Evolutionary conservation across 176 grass and related monocot species (phyloP), one percentile per base, ranked within the genome.

Genomic region (Rhipidocladum racemiflorum): DNA sequence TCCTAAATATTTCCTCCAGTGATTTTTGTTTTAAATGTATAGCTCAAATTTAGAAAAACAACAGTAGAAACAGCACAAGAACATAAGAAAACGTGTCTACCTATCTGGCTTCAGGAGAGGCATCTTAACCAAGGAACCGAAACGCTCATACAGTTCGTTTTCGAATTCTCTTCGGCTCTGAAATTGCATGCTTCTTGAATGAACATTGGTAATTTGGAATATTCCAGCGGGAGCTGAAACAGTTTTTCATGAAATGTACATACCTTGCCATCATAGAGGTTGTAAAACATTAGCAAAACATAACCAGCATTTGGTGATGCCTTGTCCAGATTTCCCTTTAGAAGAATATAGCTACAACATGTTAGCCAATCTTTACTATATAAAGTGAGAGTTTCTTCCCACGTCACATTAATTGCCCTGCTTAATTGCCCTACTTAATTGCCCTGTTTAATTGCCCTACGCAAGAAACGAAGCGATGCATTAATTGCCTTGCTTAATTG

Each of bases 221-320:
- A 60, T 56, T 48, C 28, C 61, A 89, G 7, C 11, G 65, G 25
- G 75, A 62, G 84, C 21, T 59, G 43, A 88, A 85, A 76, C 32
- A 76, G 57, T 64, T 18, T 46, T 18, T 45, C 46, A 63, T 61
- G 7, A 80, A 81, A 46, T 83, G 43, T 24, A 83, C 92, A 86
- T 95, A 84, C 95, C 95, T 95, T 94, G 82, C 92, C 95, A 84
- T 98, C 87, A 82, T 98, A 95, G 44, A 98, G 83, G 87, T 95
- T 85, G 76, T 98, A 98, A 91, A 98, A 98, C 92, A 98, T 98
- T 65, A 98, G 62, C 83, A 98, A 81, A 81, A 98, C 89, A 85
- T 93, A 98, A 72, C 95, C 95, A 79, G 85, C 86, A 86, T 86
- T 91, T 59, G 92, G 87, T 68, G 95, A 98, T 57, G 87, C 61